Base-by-base conservation (phyloP, 176 grass and related monocot species). In the Bothriochloa decipiens region DNA sequence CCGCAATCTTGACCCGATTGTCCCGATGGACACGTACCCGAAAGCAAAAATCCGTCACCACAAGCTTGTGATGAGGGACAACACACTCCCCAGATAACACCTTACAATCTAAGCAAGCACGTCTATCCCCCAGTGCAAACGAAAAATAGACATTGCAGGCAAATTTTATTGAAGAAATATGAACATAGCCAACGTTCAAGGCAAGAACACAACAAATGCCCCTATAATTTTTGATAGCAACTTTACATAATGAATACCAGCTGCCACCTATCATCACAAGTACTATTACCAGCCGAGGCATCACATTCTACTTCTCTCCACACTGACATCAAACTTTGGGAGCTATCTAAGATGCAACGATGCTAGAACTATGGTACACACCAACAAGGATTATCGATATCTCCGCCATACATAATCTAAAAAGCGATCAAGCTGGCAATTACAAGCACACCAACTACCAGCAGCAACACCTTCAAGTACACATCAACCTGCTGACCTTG, bases 341-440 rank as follows among this genome's bases (percentile, higher is more conserved):
- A 65, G 79, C 78, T 73, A 72, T 36, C 79, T 96, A 93, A 81
- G 86, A 96, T 65, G 84, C 63, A 76, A 86, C 43, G 71, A 83
- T 69, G 47, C 58, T 89, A 81, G 35, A 37, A 87, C 72, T 53
- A 50, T 72, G 68, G 39, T 80, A 81, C 72, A 81, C 68, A 55
- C 49, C 60, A 45, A 75, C 93, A 62, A 85, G 68, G 80, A 89
- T 66, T 8, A 47, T 55, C 70, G 67, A 40, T n/a, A 82, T 69
- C 49, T 72, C 83, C 32, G 68, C 72, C 65, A 76, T 16, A 79
- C 16, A 77, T 84, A 66, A 63, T 67, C 83, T 96, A 96, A 91
- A 96, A 93, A 12, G 77, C 81, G 25, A 96, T 80, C 79, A 96
- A 82, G 84, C 83, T 91, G 68, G 88, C 86, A 85, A 91, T 85